Conservation (phyloP, 2,329 filamentous ascomycete genomes). For the Clonostachys chloroleuca region DNA sequence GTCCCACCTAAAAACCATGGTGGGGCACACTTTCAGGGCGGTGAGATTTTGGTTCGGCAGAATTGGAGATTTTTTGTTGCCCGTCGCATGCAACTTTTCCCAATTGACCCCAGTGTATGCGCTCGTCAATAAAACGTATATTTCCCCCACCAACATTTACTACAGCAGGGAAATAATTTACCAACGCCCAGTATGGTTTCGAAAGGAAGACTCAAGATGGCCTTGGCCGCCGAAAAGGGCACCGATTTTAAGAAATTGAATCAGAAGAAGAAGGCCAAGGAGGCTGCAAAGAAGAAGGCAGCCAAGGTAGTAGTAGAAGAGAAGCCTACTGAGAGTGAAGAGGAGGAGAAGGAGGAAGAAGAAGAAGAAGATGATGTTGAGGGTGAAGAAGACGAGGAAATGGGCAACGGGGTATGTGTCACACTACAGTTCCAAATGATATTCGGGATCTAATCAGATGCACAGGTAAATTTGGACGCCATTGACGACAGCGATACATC, state of each 20-base stretch:
- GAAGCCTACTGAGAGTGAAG: slow-evolving; percentile 13
- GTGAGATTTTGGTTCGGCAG: slow-evolving; percentile 1
- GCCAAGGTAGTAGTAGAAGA: slow-evolving; percentile 4
- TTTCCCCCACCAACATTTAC: background rate
- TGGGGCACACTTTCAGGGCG: background rate
- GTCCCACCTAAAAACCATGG: background rate
- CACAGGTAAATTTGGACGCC: slow-evolving; percentile 46
- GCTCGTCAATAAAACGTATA: background rate
- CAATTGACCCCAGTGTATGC: background rate
- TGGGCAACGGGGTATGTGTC: slow-evolving; percentile 6
- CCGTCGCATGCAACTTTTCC: background rate
- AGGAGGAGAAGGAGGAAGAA: slow-evolving; percentile 11
- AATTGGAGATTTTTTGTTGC: slow-evolving; percentile 1
- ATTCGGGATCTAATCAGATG: background rate
- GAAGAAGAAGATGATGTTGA: slow-evolving; percentile 22
- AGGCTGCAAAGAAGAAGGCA: slow-evolving; percentile 28
- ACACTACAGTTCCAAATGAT: background rate
- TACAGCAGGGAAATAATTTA: background rate
- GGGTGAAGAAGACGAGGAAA: slow-evolving; percentile 19
- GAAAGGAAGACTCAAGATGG: slow-evolving; percentile 47
- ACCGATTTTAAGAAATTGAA: slow-evolving; percentile 47
- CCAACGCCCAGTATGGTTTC: slow-evolving; percentile 26
- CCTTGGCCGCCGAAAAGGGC: slow-evolving; percentile 50
- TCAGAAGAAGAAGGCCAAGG: slow-evolving; percentile 42
- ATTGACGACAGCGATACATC: slow-evolving; percentile 58